These are phyloP conservation scores for Phytophthora quininea DNA, from an alignment of 352 stramenopile genomes.

Conservation along the genomic window DNA sequence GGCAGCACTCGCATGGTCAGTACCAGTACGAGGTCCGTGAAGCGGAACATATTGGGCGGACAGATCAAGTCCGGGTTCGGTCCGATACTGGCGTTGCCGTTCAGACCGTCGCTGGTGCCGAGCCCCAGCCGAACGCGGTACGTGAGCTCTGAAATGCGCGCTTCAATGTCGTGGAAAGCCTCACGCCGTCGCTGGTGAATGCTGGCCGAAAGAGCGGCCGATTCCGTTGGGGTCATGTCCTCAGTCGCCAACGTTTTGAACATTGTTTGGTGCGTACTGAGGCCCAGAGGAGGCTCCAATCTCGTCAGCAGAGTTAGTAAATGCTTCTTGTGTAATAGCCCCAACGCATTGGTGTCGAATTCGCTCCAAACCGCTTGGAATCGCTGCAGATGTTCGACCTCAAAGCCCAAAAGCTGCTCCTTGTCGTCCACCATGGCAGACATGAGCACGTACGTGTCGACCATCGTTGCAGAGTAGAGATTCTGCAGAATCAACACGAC, in stretches of 20 bases:
- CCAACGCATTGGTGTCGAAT: slow-evolving; percentile 75
- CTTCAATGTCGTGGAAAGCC: slow-evolving; percentile 74
- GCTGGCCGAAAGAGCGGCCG: slow-evolving; percentile 23
- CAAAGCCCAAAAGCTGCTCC: slow-evolving; percentile 68
- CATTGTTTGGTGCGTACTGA: slow-evolving; percentile 48
- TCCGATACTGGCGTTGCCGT: slow-evolving; percentile 20
- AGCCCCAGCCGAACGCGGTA: slow-evolving; percentile 68
- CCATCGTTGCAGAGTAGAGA: slow-evolving; percentile 81
- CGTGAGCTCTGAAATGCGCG: slow-evolving; percentile 66
- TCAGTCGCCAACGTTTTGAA: slow-evolving; percentile 40
- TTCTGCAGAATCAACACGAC: slow-evolving; percentile 84
- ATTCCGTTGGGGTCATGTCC: slow-evolving; percentile 40
- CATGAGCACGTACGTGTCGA: slow-evolving; percentile 83
- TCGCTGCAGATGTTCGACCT: slow-evolving; percentile 56
- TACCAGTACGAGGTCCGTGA: slow-evolving; percentile 75
- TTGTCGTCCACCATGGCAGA: slow-evolving; percentile 70
- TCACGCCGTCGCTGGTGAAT: slow-evolving; percentile 59
- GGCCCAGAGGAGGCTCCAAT: slow-evolving; percentile 59
- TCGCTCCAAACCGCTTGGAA: slow-evolving; percentile 79
- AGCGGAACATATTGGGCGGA: slow-evolving; percentile 73
- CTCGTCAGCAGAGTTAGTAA: slow-evolving; percentile 60
- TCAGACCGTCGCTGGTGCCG: slow-evolving; percentile 53
- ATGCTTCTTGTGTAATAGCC: slow-evolving; percentile 77
- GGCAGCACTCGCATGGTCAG: slow-evolving; percentile 71
- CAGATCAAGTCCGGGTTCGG: slow-evolving; percentile 28